These are phyloP conservation scores for Potentilla sterilis DNA, from an alignment of 306 rosid species.

Conservation along the genomic window DNA sequence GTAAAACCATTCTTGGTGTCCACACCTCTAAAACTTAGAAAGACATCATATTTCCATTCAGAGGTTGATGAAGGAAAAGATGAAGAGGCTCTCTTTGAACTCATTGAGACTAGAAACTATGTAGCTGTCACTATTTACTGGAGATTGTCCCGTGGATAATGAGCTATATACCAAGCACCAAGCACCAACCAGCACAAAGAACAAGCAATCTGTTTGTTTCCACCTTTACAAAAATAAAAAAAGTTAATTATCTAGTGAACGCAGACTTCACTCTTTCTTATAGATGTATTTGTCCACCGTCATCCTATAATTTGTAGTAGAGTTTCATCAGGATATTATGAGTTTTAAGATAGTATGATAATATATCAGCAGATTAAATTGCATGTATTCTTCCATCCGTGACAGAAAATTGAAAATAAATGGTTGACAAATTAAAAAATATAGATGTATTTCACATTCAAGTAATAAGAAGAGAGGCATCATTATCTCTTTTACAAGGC, in stretches of 20 bases:
- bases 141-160: not conserved
- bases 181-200: not conserved
- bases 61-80: not conserved
- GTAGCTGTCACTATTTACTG: not conserved
- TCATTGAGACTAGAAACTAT: not conserved
- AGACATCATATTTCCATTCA: not conserved
- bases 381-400: no score
- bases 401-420: no score
- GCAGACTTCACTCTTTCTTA: not conserved
- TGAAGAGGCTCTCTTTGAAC: not conserved
- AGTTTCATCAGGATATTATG: not conserved
- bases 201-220: not conserved
- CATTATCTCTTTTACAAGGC: no score
- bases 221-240: not conserved
- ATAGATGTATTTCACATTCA: no score
- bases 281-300: not conserved
- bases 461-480: no score
- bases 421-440: no score
- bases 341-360: not conserved
- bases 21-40: not conserved
- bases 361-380: not conserved
- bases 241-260: not conserved
- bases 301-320: no score
- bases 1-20: not conserved
- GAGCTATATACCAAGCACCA: not conserved